Evolutionary conservation across 805 yeast species (phyloP).

Genomic region (Kregervanrija fluxuum): DNA sequence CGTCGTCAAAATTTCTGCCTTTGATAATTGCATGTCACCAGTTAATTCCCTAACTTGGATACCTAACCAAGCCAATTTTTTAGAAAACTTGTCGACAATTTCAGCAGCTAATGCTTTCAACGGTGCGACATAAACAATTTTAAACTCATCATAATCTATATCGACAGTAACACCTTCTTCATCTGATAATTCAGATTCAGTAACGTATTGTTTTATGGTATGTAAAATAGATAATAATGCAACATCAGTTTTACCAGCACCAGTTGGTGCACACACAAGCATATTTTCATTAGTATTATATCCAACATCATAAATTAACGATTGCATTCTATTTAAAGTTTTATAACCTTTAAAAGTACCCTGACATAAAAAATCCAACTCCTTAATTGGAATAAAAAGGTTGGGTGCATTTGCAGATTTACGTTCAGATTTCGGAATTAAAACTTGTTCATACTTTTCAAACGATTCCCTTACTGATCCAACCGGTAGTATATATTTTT

Average conservation of each 20-base stretch:
- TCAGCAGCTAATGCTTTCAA: conserved; percentile 94
- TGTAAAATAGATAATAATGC: conserved; percentile 77
- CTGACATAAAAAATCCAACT: conserved; percentile 70
- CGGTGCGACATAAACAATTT: conserved; percentile 89
- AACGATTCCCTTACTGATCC: conserved; percentile 66
- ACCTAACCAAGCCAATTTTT: conserved; percentile 77
- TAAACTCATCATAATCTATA: conserved; percentile 77
- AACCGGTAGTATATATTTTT: conserved; percentile 67
- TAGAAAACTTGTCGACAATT: conserved; percentile 82
- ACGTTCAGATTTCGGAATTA: conserved; percentile 68
- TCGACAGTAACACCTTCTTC: conserved; percentile 47
- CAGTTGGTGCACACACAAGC: conserved; percentile 96
- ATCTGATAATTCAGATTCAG: conserved; percentile 33
- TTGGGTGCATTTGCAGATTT: conserved; percentile 35
- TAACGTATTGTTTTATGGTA: conserved; percentile 64
- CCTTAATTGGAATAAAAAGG: conserved; percentile 48
- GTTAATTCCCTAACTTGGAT: conserved; percentile 82
- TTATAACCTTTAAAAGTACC: conserved; percentile 79
- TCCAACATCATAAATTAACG: conserved; percentile 85
- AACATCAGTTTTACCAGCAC: conserved; percentile 96
- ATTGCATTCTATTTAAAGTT: conserved; percentile 79
- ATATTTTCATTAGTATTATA: conserved; percentile 90
- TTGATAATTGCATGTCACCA: conserved; percentile 91
- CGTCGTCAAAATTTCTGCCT: conserved; percentile 70
- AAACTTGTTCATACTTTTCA: conserved; percentile 62